A percentile compares a stretch with the other conserved stretches of the same genome.
These are phyloP conservation scores for Drechmeria coniospora DNA, from an alignment of 2,329 filamentous ascomycete species.

Conservation along the genomic window DNA sequence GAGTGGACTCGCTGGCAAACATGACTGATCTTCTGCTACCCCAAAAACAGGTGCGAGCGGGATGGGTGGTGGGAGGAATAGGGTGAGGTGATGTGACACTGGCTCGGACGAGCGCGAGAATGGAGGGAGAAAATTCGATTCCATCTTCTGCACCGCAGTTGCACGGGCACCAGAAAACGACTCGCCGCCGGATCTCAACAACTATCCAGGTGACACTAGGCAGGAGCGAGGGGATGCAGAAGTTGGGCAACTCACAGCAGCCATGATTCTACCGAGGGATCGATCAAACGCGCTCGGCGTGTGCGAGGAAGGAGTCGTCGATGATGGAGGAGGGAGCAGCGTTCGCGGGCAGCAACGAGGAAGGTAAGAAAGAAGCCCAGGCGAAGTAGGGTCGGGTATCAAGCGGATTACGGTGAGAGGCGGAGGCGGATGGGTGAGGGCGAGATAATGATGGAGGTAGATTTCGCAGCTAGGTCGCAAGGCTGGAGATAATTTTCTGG, in stretches of 20 bases:
- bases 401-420: constrained; percentile 13
- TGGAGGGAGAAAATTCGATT: too few relatives aligned
- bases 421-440: too few relatives aligned
- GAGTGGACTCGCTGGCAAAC: not conserved
- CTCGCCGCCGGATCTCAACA: constrained; percentile 4
- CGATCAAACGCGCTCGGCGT: constrained; percentile 10
- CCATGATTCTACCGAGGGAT: constrained; percentile 26
- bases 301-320: constrained; percentile 3
- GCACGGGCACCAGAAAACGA: too few relatives aligned
- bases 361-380: constrained; percentile 7
- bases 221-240: constrained; percentile 5
- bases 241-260: constrained; percentile 23
- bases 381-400: constrained; percentile 15
- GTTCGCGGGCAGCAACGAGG: not conserved
- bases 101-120: too few relatives aligned
- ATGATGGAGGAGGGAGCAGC: constrained; percentile 1
- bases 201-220: not conserved
- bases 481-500: constrained; percentile 20
- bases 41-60: too few relatives aligned
- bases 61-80: too few relatives aligned
- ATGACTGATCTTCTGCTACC: too few relatives aligned
- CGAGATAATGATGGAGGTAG: constrained; percentile 10
- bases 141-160: too few relatives aligned
- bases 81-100: too few relatives aligned
- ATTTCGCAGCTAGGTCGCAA: too few relatives aligned